phyloP scores from a whole-genome alignment of 2,329 filamentous ascomycete species.

The Epichloe gansuensis region DNA sequence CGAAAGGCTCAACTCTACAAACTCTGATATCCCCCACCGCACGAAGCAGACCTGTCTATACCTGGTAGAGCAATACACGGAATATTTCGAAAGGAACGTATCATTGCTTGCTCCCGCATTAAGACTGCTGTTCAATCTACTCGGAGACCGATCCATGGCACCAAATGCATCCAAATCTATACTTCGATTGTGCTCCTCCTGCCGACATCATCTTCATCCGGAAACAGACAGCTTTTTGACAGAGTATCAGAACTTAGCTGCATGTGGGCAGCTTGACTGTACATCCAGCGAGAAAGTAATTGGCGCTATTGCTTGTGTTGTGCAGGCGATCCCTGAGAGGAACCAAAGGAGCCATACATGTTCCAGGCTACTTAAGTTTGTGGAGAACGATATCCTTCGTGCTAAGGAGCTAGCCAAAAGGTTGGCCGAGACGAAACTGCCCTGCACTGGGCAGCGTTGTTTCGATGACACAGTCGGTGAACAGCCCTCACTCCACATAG shows the following conservation, averaged over 20 bases:
- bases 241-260: conserved; percentile 53
- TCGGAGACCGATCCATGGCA: conserved; percentile 49
- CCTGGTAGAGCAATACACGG: conserved; percentile 58
- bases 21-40: conserved; percentile 43
- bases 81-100: conserved; percentile 62
- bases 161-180: conserved; percentile 65
- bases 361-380: conserved; percentile 44
- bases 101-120: conserved; percentile 56
- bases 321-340: conserved; percentile 55
- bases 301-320: conserved; percentile 60
- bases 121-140: conserved; percentile 59
- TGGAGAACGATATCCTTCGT: conserved; percentile 41
- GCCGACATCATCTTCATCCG: conserved; percentile 52
- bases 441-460: conserved; percentile 16
- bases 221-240: conserved; percentile 57
- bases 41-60: conserved; percentile 56
- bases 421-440: conserved; percentile 4
- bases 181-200: conserved; percentile 60
- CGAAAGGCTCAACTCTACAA: conserved; percentile 36
- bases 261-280: conserved; percentile 44
- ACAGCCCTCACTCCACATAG: conserved; percentile 32
- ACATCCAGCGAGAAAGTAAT: conserved; percentile 61
- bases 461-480: conserved; percentile 24
- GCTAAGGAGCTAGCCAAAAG: conserved; percentile 13
- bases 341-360: conserved; percentile 40